Evolutionary conservation across 1,139 yeast species (phyloP), one percentile per base, ranked within the genome.

Genomic region (Magnusiomyces starmeri): DNA sequence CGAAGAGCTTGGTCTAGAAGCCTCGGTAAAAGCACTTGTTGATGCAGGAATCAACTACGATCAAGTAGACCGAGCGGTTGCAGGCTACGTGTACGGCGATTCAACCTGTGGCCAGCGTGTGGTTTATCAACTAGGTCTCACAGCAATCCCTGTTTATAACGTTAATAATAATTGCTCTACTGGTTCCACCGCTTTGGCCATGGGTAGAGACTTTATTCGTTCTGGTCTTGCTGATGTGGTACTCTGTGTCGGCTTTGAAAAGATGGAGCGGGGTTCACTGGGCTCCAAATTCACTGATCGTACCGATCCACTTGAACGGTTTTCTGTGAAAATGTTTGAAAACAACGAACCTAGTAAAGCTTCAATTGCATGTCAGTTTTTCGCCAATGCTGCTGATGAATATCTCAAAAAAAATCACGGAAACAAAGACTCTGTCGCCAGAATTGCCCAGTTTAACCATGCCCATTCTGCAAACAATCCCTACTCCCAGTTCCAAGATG

Each of bases 111-210:
- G 67, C 25, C 67, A 64, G 56, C 58, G 67, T 43, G 65, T 59
- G 12, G 51, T 64, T 43, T 64, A 64, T 53, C 67, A 64, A 51
- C 61, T 64, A 20, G 67, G 67, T 12, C 60, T 62, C 58, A 64
- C 67, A 9, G 65, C 65, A 16, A 61, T 64, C 43, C 67, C 67
- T 7, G 55, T 64, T 43, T 52, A 58, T 48, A 64, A 64, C 52
- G 66, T 64, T 46, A 64, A 64, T 61, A 64, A 64, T 55, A 64
- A 64, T 50, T 64, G 67, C 48, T 59, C 67, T 12, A 64, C 67
- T 2, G 67, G 67, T 4, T 64, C 67, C 29, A 60, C 67, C 1
- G 67, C 66, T 2, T 57, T 64, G 7, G 59, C 50, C 50, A 58
- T 63, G 53, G 67, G 60, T 40, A 55, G 62, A 14, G 59, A 58